phyloP scores from a whole-genome alignment of 1,284 basidiomycete species.

The Cryptococcus neoformans region DNA sequence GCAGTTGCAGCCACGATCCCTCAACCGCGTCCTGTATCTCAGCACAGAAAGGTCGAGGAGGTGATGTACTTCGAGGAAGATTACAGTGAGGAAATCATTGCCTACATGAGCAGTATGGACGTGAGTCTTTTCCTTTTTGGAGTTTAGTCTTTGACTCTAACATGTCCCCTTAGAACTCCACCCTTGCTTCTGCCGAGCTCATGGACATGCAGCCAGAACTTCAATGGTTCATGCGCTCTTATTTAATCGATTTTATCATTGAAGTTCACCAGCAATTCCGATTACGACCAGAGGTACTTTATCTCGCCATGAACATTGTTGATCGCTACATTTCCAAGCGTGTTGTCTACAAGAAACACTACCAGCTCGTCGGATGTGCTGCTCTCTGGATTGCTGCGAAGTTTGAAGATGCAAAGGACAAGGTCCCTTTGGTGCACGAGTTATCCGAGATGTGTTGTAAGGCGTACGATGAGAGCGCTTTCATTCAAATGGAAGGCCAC shows the following conservation, averaged over 20 bases:
- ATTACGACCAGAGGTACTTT: conserved; percentile 95
- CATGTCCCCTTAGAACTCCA: conserved; percentile 60
- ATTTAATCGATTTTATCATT: conserved; percentile 97
- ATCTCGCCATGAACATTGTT: conserved; percentile 97
- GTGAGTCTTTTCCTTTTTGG: conserved; percentile 57
- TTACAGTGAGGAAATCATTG: conserved; percentile 86
- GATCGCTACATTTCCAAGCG: conserved; percentile 99
- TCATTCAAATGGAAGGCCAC: conserved; percentile 95
- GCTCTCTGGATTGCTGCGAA: conserved; percentile 99
- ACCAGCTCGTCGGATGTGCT: conserved; percentile 97
- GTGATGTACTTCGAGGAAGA: conserved; percentile 71
- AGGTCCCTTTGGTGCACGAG: conserved; percentile 91
- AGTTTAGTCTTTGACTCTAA: conserved; percentile 1
- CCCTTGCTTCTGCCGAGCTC: conserved; percentile 82
- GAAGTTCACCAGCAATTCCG: conserved; percentile 98
- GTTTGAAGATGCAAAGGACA: conserved; percentile 98
- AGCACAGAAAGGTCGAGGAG: conserved; percentile 39
- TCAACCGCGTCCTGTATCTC: conserved; percentile 7
- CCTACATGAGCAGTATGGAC: conserved; percentile 98
- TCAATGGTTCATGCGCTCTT: conserved; percentile 97
- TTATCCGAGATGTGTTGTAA: conserved; percentile 91
- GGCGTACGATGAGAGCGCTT: conserved; percentile 93
- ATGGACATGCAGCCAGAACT: conserved; percentile 99
- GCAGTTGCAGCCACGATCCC: conserved; percentile 1
- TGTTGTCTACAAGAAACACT: conserved; percentile 98